phyloP scores from a whole-genome alignment of 495 filamentous ascomycete genomes.

The Podospora anserina region DNA sequence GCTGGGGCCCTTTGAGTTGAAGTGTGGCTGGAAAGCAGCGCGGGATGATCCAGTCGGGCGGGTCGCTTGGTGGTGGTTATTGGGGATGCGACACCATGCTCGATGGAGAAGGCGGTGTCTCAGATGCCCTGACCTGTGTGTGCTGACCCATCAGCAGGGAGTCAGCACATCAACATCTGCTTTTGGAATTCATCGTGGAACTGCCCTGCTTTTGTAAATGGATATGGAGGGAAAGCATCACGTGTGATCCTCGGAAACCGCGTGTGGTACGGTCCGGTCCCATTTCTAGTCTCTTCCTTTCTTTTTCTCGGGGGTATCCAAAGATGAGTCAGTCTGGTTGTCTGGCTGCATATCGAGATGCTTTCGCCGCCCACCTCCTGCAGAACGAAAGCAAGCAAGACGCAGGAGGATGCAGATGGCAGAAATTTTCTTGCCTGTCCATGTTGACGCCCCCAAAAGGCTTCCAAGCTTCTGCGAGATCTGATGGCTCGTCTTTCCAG shows the following conservation, averaged over 20 bases:
- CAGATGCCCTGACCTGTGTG: background rate
- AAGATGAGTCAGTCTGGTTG: background rate
- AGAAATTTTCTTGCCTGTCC: background rate
- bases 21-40: constrained; percentile 10
- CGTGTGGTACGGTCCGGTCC: background rate
- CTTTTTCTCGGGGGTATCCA: background rate
- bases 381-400: background rate
- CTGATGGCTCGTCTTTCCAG: constrained; percentile 2
- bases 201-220: background rate
- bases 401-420: background rate
- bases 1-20: background rate
- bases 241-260: background rate
- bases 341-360: background rate
- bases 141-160: no score
- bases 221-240: background rate
- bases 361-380: background rate
- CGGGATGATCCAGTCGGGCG: constrained; percentile 15
- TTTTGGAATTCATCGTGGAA: background rate
- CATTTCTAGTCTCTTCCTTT: background rate
- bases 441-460: background rate
- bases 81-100: background rate
- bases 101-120: background rate
- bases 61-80: background rate
- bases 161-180: constrained; percentile 3
- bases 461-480: background rate